Percentiles rank a stretch among this genome's conserved stretches.
Conservation (phyloP, 805 yeast genomes). For the Ogataea paraovalis region DNA sequence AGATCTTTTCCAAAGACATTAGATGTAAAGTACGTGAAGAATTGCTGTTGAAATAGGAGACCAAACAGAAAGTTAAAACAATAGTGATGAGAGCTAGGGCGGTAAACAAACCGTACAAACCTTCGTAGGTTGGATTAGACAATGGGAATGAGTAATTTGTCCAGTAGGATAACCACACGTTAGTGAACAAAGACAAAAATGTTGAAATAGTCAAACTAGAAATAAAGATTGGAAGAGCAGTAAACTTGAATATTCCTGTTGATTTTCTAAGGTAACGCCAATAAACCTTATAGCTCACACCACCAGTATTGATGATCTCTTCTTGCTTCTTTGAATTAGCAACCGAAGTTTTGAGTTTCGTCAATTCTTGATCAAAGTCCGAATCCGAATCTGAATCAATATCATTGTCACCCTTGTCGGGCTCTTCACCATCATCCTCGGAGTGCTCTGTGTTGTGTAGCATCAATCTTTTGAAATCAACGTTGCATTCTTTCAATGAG, state of each 20-base stretch:
- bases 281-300: constrained; percentile 44
- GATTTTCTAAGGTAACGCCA: constrained; percentile 50
- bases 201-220: constrained; percentile 32
- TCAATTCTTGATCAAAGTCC: constrained; percentile 20
- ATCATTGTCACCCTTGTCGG: constrained; percentile 9
- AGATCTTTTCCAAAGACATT: constrained; percentile 52
- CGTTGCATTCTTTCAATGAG: constrained; percentile 43
- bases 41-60: constrained; percentile 47
- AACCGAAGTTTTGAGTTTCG: constrained; percentile 11
- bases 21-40: constrained; percentile 57
- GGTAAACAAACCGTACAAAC: constrained; percentile 60
- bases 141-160: constrained; percentile 45
- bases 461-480: constrained; percentile 48
- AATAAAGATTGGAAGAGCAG: constrained; percentile 15
- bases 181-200: constrained; percentile 52
- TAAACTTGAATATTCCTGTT: constrained; percentile 39
- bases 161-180: constrained; percentile 85
- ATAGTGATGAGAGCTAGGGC: constrained; percentile 42
- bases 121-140: constrained; percentile 59
- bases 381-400: neutral
- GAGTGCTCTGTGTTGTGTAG: constrained; percentile 32
- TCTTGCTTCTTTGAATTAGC: neutral
- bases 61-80: constrained; percentile 38
- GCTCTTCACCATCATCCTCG: constrained; percentile 28
- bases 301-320: neutral